These are phyloP conservation scores for Alternaria sp. DNA, from an alignment of 2,329 filamentous ascomycete species.

Conservation along the genomic window DNA sequence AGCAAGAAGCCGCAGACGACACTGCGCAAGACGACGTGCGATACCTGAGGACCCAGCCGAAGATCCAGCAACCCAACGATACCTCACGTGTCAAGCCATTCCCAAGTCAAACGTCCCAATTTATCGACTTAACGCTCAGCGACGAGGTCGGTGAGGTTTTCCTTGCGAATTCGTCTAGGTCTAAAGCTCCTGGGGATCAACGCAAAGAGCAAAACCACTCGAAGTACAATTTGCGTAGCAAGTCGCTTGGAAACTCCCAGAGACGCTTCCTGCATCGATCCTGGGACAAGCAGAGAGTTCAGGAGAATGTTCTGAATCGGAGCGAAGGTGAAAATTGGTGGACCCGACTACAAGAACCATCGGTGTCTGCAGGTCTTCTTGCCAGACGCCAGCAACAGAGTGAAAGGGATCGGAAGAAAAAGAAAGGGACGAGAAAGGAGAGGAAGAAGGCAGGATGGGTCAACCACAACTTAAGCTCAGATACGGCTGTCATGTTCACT, in stretches of 20 bases:
- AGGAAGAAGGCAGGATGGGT: not conserved
- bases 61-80: not conserved
- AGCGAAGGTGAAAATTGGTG: not conserved
- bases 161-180: not conserved
- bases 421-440: not conserved
- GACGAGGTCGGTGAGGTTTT: not conserved
- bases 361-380: not conserved
- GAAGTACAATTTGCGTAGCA: not conserved
- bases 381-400: not conserved
- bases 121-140: conserved; percentile 2
- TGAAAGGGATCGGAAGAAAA: not conserved
- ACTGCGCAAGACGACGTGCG: not conserved
- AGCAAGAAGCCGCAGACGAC: not conserved
- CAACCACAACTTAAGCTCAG: not conserved
- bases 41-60: not conserved
- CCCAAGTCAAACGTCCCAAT: not conserved
- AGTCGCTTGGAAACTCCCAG: not conserved
- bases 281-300: not conserved
- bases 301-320: not conserved
- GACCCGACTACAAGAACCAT: not conserved
- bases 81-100: conserved; percentile 1
- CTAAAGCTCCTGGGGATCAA: not conserved
- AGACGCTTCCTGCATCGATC: not conserved
- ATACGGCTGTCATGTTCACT: conserved; percentile 24
- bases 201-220: not conserved